phyloP scores from a whole-genome alignment of 371 early-diverging fungal genomes.

The Rhizomucor pusillus region DNA sequence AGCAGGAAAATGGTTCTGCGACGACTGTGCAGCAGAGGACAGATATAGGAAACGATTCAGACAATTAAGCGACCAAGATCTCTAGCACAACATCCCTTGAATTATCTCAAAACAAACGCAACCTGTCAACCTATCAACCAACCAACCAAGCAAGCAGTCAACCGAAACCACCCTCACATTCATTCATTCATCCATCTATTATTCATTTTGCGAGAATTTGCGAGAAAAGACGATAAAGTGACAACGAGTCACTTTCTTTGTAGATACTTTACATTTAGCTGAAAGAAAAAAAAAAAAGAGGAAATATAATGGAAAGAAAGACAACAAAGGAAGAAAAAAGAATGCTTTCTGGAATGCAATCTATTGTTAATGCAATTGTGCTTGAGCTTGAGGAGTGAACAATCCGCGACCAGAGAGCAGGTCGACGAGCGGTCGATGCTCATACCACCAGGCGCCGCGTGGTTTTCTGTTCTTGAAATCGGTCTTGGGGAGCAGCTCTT shows the following conservation, averaged over 20 bases:
- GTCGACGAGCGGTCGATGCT: conserved; percentile 47
- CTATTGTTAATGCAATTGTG: neutral
- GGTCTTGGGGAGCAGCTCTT: conserved; percentile 63
- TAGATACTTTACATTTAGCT: no score
- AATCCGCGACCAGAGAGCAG: conserved; percentile 38
- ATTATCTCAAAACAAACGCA: no score
- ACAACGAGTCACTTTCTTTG: no score
- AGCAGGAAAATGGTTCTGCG: conserved; percentile 94
- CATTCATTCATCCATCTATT: no score
- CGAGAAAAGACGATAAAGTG: neutral
- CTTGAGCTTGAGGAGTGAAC: conserved; percentile 17
- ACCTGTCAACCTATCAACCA: no score
- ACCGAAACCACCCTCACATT: neutral
- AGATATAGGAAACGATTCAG: conserved; percentile 29
- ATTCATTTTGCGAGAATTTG: no score
- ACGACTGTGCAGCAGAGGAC: conserved; percentile 47
- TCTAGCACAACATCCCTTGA: no score
- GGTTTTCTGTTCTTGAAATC: conserved; percentile 79
- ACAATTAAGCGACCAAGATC: conserved; percentile 7
- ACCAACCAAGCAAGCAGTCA: no score
- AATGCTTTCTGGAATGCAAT: neutral
- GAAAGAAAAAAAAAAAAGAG: neutral
- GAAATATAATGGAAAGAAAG: neutral
- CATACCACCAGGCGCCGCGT: conserved; percentile 80
- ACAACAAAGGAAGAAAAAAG: neutral